Percentiles rank a stretch among this genome's conserved stretches.
Evolutionary conservation across 805 yeast genomes (phyloP).

Genomic region (Yamadazyma tumulicola): DNA sequence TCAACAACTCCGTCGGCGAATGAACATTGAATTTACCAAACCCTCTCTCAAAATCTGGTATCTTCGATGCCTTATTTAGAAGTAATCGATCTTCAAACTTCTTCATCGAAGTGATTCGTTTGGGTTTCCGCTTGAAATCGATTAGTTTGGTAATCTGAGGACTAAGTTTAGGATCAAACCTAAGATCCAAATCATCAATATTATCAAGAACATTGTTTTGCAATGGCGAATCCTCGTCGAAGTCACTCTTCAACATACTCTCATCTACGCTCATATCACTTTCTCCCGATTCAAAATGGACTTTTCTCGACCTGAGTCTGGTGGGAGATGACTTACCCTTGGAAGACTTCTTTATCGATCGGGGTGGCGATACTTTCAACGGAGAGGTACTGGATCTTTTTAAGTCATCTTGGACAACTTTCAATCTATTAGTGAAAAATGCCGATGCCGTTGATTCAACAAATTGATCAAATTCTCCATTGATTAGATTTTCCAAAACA

Average conservation of each 20-base stretch:
- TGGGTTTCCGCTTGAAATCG: constrained; percentile 9
- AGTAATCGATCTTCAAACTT: constrained; percentile 12
- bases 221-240: constrained; percentile 26
- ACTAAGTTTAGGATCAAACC: constrained; percentile 27
- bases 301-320: constrained; percentile 28
- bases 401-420: neutral
- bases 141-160: constrained; percentile 18
- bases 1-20: constrained; percentile 18
- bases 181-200: constrained; percentile 22
- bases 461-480: constrained; percentile 34
- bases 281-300: constrained; percentile 40
- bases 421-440: constrained; percentile 23
- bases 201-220: constrained; percentile 21
- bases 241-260: constrained; percentile 18
- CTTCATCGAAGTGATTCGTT: constrained; percentile 13
- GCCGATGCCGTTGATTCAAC: constrained; percentile 26
- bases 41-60: constrained; percentile 14
- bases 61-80: no score
- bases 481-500: constrained; percentile 18
- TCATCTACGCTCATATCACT: constrained; percentile 29
- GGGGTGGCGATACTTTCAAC: constrained; percentile 24
- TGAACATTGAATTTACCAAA: constrained; percentile 4
- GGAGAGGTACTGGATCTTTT: constrained; percentile 11
- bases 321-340: constrained; percentile 12
- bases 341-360: constrained; percentile 16